These are phyloP conservation scores for Galerina marginata DNA, from an alignment of 768 basidiomycete species.

Conservation along the genomic window DNA sequence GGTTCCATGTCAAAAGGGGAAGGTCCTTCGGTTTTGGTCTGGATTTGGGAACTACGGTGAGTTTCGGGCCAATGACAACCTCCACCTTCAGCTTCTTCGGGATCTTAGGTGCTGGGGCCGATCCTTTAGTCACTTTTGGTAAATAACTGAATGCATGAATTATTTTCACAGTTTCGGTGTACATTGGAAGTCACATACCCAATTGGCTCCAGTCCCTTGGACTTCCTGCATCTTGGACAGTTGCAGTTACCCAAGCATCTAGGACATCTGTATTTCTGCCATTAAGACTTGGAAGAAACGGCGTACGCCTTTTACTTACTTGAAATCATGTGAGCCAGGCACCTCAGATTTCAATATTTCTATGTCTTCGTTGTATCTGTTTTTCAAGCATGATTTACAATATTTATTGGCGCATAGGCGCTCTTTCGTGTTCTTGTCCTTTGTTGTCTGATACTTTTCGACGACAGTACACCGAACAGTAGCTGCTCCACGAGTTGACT, in stretches of 20 bases:
- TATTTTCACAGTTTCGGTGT: neutral
- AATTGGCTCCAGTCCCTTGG: slow-evolving; percentile 61
- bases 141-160: neutral
- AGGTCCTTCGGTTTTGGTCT: slow-evolving; percentile 28
- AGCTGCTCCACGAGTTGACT: slow-evolving; percentile 1
- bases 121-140: slow-evolving; percentile 16
- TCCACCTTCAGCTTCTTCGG: slow-evolving; percentile 15
- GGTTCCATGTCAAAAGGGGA: slow-evolving; percentile 60
- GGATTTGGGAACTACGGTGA: slow-evolving; percentile 7
- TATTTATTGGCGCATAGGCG: slow-evolving; percentile 62
- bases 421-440: slow-evolving; percentile 29
- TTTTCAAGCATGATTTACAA: slow-evolving; percentile 70
- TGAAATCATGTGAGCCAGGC: slow-evolving; percentile 45
- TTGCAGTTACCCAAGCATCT: slow-evolving; percentile 71
- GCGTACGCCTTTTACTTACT: slow-evolving; percentile 39
- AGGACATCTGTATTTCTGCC: slow-evolving; percentile 59
- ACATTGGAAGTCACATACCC: slow-evolving; percentile 47
- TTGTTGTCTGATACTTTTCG: slow-evolving; percentile 22
- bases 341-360: slow-evolving; percentile 41
- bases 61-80: neutral
- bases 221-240: slow-evolving; percentile 68
- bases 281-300: neutral
- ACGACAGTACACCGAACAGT: slow-evolving; percentile 42
- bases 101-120: slow-evolving; percentile 1
- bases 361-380: slow-evolving; percentile 64